Percentiles rank a stretch among this genome's conserved stretches.
phyloP scores from a whole-genome alignment of 208 protist genomes.

The Naegleria lovaniensis region DNA sequence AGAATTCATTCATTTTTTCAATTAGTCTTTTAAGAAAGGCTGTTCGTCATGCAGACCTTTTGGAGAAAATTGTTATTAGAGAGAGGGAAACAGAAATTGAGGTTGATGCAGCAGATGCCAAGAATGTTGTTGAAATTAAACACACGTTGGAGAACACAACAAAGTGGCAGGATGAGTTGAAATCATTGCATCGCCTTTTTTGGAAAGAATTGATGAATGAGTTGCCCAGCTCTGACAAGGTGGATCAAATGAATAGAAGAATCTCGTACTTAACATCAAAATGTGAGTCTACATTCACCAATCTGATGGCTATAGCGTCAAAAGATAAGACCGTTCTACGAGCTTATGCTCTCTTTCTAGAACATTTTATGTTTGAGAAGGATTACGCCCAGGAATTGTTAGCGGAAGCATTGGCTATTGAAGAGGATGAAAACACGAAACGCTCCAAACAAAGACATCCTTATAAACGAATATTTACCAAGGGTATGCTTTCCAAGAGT shows the following conservation, averaged over 20 bases:
- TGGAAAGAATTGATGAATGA: background rate
- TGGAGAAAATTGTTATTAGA: background rate
- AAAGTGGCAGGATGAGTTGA: background rate
- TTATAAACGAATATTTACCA: no score
- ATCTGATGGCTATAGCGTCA: background rate
- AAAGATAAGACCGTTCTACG: background rate
- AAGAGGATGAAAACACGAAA: background rate
- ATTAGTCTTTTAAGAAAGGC: background rate
- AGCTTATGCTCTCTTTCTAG: background rate
- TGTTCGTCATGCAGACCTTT: background rate
- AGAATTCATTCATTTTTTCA: background rate
- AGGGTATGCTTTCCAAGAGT: no score
- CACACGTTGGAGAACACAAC: background rate
- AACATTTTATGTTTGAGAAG: background rate
- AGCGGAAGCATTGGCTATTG: background rate
- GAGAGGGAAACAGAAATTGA: background rate
- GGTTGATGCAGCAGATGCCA: background rate
- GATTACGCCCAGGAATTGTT: background rate
- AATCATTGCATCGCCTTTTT: background rate
- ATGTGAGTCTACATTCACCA: background rate
- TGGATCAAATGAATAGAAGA: background rate
- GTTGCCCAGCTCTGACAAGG: background rate
- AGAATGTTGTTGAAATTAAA: background rate
- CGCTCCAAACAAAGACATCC: no score
- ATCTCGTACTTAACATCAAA: background rate